Conservation (phyloP, 176 grass and related monocot species). For the Bonia amplexicaulis region DNA sequence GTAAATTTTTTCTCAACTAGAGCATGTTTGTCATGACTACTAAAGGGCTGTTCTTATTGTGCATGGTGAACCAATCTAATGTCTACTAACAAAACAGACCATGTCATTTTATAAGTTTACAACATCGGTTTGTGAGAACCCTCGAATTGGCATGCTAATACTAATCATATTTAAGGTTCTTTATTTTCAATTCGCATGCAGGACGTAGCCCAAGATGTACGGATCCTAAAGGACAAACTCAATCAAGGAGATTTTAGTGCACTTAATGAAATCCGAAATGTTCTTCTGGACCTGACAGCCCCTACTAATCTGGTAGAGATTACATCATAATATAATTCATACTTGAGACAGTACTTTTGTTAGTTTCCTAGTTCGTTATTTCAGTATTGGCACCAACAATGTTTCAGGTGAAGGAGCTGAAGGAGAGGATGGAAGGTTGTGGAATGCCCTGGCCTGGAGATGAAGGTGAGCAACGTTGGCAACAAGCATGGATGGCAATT, state of each 20-base stretch:
- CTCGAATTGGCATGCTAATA: no score
- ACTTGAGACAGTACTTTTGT: no score
- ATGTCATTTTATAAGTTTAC: no score
- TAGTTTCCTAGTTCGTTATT: neutral
- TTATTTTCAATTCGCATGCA: conserved; percentile 32
- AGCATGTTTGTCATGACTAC: no score
- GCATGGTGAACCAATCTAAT: no score
- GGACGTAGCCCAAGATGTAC: conserved; percentile 60
- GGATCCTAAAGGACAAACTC: conserved; percentile 60
- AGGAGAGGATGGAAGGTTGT: conserved; percentile 78
- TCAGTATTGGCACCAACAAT: neutral
- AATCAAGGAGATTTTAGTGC: conserved; percentile 62
- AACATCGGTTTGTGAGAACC: no score
- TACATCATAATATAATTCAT: no score
- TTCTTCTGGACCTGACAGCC: conserved; percentile 57
- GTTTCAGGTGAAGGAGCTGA: conserved; percentile 76
- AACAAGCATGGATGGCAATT: conserved; percentile 88
- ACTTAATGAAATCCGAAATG: conserved; percentile 64
- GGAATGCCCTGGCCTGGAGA: conserved; percentile 97
- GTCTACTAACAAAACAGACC: no score
- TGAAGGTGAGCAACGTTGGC: conserved; percentile 82
- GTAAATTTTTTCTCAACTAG: no score
- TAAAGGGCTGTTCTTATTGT: no score
- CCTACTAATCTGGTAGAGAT: conserved; percentile 18
- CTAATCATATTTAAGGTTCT: no score